Evolutionary conservation across 345 rosid species (phyloP), one percentile per base, ranked within the genome.

Genomic region (Populus nigra): DNA sequence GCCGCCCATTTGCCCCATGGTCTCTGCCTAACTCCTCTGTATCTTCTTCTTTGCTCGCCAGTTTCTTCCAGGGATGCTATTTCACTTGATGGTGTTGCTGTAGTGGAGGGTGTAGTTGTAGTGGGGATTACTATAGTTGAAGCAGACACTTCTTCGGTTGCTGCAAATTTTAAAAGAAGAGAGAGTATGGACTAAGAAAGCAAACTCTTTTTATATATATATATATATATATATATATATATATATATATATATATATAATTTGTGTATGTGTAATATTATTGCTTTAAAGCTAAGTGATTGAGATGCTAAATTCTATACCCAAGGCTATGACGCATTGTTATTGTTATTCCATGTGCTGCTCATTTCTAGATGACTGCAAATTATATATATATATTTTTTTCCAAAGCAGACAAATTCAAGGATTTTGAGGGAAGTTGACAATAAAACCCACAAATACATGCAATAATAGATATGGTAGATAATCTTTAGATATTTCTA

Each of bases 1-100:
- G 98, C 97, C 0, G 96, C 98, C 98, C 98, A 94, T 76, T 91
- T 91, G 0, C 97, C 97, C 97, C 98, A 91, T 0, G 97, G 98
- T 68, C 97, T 87, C 82, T 92, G 96, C 81, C 98, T 77, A 53
- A 92, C 94, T 72, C 97, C 98, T 78, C 98, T 90, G 82, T 91
- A 92, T 83, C 86, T 87, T 74, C 90, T 87, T 20, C 85, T 86
- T 18, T 82, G 83, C 80, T 89, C 93, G 10, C 85, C 87, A 29
- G 72, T 55, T 72, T 84, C 92, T 62, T 80, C 89, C 27, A 23
- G 1, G 13, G 86, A 55, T 2, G 67, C 79, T 16, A 80, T 72
- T 62, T 69, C 84, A 1, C 76, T 15, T 22, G 81, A 73, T 18
- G 74, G 77, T 16, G 72, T 1, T 16, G 73, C 23, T 4, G 74